Base-by-base conservation (phyloP, 805 yeast species). In the Myxozyma neglecta region DNA sequence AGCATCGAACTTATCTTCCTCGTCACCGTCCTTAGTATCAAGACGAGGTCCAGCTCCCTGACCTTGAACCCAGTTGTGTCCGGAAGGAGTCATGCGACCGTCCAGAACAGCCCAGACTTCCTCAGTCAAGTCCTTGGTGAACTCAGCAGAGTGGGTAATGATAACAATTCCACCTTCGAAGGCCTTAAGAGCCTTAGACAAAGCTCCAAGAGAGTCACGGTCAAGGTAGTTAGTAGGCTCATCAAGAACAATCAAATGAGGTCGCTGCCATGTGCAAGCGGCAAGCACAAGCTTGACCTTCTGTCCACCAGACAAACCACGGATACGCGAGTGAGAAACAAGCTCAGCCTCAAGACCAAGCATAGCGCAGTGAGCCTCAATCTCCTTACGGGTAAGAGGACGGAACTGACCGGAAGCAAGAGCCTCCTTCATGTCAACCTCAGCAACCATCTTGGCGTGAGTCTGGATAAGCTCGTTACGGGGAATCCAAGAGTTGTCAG, bases 231-330 rank as follows among this genome's bases (percentile, higher is more conserved):
- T 93, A 76, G 99, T 94, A 83, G 99, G 99, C 86, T 93, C 99
- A 84, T 94, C 99, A 81, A 94, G 89, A 73, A 94, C 99, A 75
- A 94, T 92, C 84, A 94, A 86, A 80, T 94, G 99, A 78, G 99
- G 99, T 86, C 98, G 93, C 85, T 93, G 97, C 99, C 99, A 94
- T 65, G 98, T 92, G 88, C 98, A 90, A 81, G 98, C 99, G 81
- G 99, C 99, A 76, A 94, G 84, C 76, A 94, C 99, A 79, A 94
- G 89, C 85, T 94, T 94, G 82, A 94, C 99, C 88, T 94, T 94
- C 86, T 94, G 99, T 85, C 99, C 99, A 88, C 99, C 99, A 73
- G 99, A 94, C 77, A 94, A 86, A 89, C 99, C 98, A 86, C 97
- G 92, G 81, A 94, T 94, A 86, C 97, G 93, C 73, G 99, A 92